Evolutionary conservation across 495 filamentous ascomycete genomes (phyloP), one percentile per base, ranked within the genome.

Genomic region (Xylaria venustula): DNA sequence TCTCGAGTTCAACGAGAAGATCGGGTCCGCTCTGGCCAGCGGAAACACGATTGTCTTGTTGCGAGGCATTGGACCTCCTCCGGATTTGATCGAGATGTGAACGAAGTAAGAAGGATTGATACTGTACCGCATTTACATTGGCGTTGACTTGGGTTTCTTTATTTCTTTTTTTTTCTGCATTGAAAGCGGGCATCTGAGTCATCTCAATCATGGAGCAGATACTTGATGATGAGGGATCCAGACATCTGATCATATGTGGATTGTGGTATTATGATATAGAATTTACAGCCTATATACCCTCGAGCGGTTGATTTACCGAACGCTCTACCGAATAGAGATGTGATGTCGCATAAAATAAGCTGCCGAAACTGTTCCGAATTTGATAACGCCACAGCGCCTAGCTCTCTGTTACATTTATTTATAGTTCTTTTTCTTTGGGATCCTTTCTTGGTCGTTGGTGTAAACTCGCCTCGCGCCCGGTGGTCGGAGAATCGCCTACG

Each of bases 21-120:
- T 88, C 20, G 93, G 88, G 7, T 82, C 86, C 68, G 81, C 81
- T 9, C 70, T 90, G 62, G 84, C 83, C 56, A 87, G 80, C 65
- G 95, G 94, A 3, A 90, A 98, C 74, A 97, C 90, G 8, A 82
- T 98, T 62, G 92, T 98, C 12, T 67, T 98, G 72, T 67, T 98
- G 53, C 82, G 94, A 62, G 94, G 94, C 1, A 87, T 97, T 32
- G 92, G 87, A 23, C 81, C 83, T 15, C 73, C 78, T 42, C 72
- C 73, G 9, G 75, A 80, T 67, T 50, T 81, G 62, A 81, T 81
- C 17, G 71, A 75, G 46, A 44, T 74, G 42, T 81, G 64, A 54
- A 46, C 11, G 25, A 23, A 4, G 7, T 50, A 15, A 15, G 41
- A 8, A n/a, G 26, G 12, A 15, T 6, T n/a, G 20, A 50, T 23